phyloP scores from a whole-genome alignment of 2,329 filamentous ascomycete species.

The Ascosphaera apis region DNA sequence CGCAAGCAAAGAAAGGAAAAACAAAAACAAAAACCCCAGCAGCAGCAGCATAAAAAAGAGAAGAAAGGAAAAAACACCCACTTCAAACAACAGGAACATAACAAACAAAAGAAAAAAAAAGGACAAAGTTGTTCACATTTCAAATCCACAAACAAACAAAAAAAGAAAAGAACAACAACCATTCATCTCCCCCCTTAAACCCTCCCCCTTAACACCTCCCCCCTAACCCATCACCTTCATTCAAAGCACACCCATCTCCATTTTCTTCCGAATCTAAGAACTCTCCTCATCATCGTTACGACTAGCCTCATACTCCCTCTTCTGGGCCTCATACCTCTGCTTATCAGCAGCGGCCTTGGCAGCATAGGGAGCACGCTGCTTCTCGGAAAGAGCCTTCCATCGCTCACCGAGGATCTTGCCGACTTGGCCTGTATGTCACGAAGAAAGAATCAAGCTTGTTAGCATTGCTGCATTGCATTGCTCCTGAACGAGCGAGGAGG shows the following conservation, averaged over 20 bases:
- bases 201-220: conserved; percentile 1
- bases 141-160: too few relatives aligned
- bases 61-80: conserved; percentile 1
- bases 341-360: conserved; percentile 92
- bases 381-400: conserved; percentile 91
- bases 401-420: conserved; percentile 95
- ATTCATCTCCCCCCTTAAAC: conserved; percentile 7
- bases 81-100: conserved; percentile 1
- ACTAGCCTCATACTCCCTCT: conserved; percentile 64
- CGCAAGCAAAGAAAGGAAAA: conserved; percentile 3
- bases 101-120: neutral
- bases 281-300: conserved; percentile 2
- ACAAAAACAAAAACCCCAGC: conserved; percentile 1
- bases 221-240: neutral
- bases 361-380: conserved; percentile 84
- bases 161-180: too few relatives aligned
- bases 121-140: neutral
- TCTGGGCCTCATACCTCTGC: conserved; percentile 98
- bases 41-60: conserved; percentile 1
- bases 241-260: conserved; percentile 3
- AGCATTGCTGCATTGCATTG: too few relatives aligned
- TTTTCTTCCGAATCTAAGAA: conserved; percentile 29
- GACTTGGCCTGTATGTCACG: conserved; percentile 46
- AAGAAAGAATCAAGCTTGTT: too few relatives aligned
- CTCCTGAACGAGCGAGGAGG: too few relatives aligned